Conservation (phyloP, 345 rosid genomes). For the Diplotaxis tenuifolia region DNA sequence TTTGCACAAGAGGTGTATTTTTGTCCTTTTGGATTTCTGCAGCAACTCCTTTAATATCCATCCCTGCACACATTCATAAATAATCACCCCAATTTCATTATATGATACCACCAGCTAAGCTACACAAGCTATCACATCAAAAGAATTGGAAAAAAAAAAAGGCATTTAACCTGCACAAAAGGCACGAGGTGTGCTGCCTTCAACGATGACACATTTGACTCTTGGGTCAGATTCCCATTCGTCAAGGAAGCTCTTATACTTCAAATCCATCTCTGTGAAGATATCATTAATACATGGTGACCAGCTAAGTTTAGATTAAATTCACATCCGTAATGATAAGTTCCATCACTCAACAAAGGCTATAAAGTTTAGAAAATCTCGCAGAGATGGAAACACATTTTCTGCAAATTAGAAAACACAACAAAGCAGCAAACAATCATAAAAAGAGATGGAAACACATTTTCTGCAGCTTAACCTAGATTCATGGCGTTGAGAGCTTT, state of each 20-base stretch:
- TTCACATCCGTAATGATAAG: too few relatives aligned
- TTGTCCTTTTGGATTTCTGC: conserved; percentile 73
- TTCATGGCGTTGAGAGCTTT: conserved; percentile 98
- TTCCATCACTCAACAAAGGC: not conserved
- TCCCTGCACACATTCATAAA: conserved; percentile 63
- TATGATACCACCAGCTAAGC: too few relatives aligned
- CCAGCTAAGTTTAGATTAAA: not conserved
- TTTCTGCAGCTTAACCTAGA: conserved; percentile 43
- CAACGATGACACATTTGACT: conserved; percentile 76
- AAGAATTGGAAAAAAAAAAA: too few relatives aligned
- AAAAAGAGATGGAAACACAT: not conserved
- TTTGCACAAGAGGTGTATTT: conserved; percentile 72
- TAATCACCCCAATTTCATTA: conserved; percentile 4
- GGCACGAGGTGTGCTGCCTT: conserved; percentile 77
- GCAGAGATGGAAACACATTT: too few relatives aligned
- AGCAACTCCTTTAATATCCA: conserved; percentile 90
- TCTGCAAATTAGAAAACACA: too few relatives aligned
- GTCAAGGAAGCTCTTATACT: conserved; percentile 66
- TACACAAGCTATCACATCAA: too few relatives aligned
- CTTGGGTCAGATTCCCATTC: conserved; percentile 84
- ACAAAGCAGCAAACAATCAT: not conserved
- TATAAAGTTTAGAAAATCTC: not conserved
- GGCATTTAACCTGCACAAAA: conserved; percentile 75
- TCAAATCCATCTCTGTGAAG: conserved; percentile 74
- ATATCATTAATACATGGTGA: not conserved